Base-by-base conservation (phyloP, 2,329 filamentous ascomycete genomes). In the Domatiomyces globalis region DNA sequence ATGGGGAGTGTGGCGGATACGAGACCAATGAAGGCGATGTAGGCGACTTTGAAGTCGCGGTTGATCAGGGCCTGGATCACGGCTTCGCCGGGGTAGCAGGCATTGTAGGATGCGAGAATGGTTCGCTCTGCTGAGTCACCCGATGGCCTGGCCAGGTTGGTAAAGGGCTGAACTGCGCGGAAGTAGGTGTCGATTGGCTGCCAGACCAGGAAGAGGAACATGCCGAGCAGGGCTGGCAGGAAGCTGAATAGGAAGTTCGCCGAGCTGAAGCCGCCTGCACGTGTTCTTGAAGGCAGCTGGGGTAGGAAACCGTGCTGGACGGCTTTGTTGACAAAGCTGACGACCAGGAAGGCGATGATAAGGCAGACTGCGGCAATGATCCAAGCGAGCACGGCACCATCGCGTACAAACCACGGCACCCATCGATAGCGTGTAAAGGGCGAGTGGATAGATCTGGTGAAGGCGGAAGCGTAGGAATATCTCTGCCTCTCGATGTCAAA, bases 201-300 rank as follows among this genome's bases (percentile, higher is more conserved):
- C 69, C 78, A 76, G 49, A 71, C 66, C 19, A 83, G 74, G 62
- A 81, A 79, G 44, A 81, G 69, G 29, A 81, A 61, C 50, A 73
- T 77, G 1, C 74, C 80, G 43, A 83, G 73, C 2, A 80, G 52
- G 0, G 74, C 69, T 0, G 80, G 80, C 18, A 83, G 63, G 57
- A 83, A 82, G 57, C 76, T 79, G 70, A 88, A 95, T 48, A 95
- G 70, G 68, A 95, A 95, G 67, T 95, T 87, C 48, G 87, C 86
- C 0, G 85, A 73, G 1, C 87, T 94, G 67, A 94, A 95, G 17
- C 84, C 85, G 22, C 71, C 72, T 0, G 68, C 61, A 2, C 76
- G 71, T 1, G 86, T 79, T 2, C 73, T 70, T 0, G 83, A 80
- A 8, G 73, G 69, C 1, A 95, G 70, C 5, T 75, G 71, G 2